Evolutionary conservation across 2,329 filamentous ascomycete species (phyloP).

Genomic region (Fusarium sp.): DNA sequence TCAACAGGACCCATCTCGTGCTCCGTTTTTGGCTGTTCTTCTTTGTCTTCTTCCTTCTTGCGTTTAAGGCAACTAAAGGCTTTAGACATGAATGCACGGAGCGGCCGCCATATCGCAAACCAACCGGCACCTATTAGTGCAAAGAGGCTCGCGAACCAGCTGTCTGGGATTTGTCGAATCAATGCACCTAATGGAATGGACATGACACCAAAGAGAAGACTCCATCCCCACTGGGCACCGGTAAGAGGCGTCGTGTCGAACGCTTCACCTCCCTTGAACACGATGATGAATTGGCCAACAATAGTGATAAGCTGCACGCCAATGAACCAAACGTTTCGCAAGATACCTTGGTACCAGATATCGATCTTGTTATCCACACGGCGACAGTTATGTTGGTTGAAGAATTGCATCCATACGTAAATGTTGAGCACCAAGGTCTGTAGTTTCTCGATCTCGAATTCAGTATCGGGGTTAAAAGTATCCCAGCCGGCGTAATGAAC

Average conservation of each 20-base stretch:
- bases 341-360: slow-evolving; percentile 78
- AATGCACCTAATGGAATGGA: slow-evolving; percentile 70
- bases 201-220: slow-evolving; percentile 73
- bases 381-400: slow-evolving; percentile 84
- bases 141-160: slow-evolving; percentile 47
- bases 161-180: slow-evolving; percentile 56
- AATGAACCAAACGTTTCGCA: slow-evolving; percentile 81
- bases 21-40: slow-evolving; percentile 13
- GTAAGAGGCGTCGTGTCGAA: slow-evolving; percentile 71
- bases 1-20: slow-evolving; percentile 44
- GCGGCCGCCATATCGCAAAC: slow-evolving; percentile 22
- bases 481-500: slow-evolving; percentile 69
- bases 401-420: slow-evolving; percentile 91
- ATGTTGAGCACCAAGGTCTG: slow-evolving; percentile 84
- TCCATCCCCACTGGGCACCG: slow-evolving; percentile 76
- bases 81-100: slow-evolving; percentile 26
- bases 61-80: slow-evolving; percentile 39
- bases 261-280: slow-evolving; percentile 75
- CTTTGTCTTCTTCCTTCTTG: slow-evolving; percentile 33
- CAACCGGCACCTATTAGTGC: neutral
- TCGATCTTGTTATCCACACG: slow-evolving; percentile 86
- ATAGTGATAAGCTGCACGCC: slow-evolving; percentile 74
- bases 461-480: slow-evolving; percentile 64
- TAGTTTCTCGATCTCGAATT: slow-evolving; percentile 50
- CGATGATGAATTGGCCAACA: slow-evolving; percentile 76